phyloP scores from a whole-genome alignment of 2,329 filamentous ascomycete genomes.

The Calonectria hongkongensis region DNA sequence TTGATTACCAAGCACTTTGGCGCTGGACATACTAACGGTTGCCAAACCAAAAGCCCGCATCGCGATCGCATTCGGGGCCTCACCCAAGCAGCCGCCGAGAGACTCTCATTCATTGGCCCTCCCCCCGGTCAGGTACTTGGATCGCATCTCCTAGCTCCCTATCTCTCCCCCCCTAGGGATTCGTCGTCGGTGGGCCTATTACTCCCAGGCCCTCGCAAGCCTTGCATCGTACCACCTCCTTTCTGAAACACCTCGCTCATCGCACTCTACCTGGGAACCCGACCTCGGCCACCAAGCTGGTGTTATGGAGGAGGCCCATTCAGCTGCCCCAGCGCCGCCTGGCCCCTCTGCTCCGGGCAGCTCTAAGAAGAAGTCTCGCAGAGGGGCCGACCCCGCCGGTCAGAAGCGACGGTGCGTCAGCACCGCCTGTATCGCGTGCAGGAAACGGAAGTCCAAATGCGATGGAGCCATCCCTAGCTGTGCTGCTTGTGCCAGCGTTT shows the following conservation, averaged over 20 bases:
- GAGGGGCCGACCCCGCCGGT: conserved; percentile 66
- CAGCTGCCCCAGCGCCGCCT: conserved; percentile 37
- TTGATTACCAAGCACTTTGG: conserved; percentile 49
- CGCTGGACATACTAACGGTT: conserved; percentile 41
- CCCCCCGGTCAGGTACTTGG: conserved; percentile 36
- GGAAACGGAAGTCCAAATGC: conserved; percentile 89
- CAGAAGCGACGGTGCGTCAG: conserved; percentile 87
- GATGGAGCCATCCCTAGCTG: conserved; percentile 94
- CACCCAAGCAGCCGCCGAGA: conserved; percentile 39
- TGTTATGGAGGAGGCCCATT: conserved; percentile 48
- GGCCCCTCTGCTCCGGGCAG: conserved; percentile 39
- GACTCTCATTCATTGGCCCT: conserved; percentile 41
- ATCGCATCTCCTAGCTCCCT: neutral
- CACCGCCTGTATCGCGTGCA: conserved; percentile 88
- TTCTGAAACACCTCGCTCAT: conserved; percentile 15
- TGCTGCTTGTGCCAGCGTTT: conserved; percentile 96
- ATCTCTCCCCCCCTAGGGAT: conserved; percentile 21
- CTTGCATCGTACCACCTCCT: conserved; percentile 31
- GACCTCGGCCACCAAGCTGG: conserved; percentile 30
- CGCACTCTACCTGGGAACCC: conserved; percentile 16
- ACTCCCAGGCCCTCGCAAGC: neutral
- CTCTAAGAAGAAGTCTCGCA: conserved; percentile 70
- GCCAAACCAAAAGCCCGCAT: conserved; percentile 41
- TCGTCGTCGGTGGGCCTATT: conserved; percentile 11
- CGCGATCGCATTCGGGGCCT: conserved; percentile 25